phyloP scores from a whole-genome alignment of 2,329 filamentous ascomycete genomes.

The Ophiostoma pallidulum region DNA sequence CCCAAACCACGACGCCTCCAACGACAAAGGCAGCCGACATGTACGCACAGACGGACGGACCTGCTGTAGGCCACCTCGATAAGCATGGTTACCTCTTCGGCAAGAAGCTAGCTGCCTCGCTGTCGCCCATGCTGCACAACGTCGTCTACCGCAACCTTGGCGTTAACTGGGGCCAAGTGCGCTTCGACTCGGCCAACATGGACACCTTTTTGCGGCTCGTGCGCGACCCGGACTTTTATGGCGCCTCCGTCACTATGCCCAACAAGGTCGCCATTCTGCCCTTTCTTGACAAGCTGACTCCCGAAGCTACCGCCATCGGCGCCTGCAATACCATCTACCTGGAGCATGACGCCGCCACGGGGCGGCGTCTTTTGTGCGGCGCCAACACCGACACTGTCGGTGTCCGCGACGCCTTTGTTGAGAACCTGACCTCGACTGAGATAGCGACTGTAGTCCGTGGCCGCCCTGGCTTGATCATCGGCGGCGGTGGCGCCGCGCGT shows the following conservation, averaged over 20 bases:
- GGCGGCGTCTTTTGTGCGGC: slow-evolving; percentile 50
- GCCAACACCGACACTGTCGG: slow-evolving; percentile 78
- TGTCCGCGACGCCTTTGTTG: slow-evolving; percentile 61
- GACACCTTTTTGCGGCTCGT: slow-evolving; percentile 40
- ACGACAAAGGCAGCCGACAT: neutral
- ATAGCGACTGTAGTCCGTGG: slow-evolving; percentile 17
- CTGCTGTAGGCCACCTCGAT: slow-evolving; percentile 24
- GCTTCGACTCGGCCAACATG: slow-evolving; percentile 44
- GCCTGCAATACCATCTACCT: slow-evolving; percentile 70
- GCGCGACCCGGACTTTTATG: slow-evolving; percentile 51
- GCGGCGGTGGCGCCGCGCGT: slow-evolving; percentile 69
- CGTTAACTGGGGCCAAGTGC: slow-evolving; percentile 41
- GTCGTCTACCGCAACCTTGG: slow-evolving; percentile 42
- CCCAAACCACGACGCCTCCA: neutral
- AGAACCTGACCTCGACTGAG: slow-evolving; percentile 36
- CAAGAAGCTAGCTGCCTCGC: slow-evolving; percentile 44
- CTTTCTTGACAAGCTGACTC: slow-evolving; percentile 62
- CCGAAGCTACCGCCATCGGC: slow-evolving; percentile 62
- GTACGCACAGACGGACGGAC: neutral
- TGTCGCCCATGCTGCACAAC: slow-evolving; percentile 46
- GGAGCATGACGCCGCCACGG: slow-evolving; percentile 36
- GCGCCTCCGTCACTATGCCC: slow-evolving; percentile 72
- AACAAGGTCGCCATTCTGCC: slow-evolving; percentile 70
- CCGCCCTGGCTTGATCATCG: slow-evolving; percentile 62
- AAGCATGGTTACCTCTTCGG: slow-evolving; percentile 48